These are phyloP conservation scores for Ziziphus jujuba DNA, from an alignment of 306 rosid species.

Conservation along the genomic window DNA sequence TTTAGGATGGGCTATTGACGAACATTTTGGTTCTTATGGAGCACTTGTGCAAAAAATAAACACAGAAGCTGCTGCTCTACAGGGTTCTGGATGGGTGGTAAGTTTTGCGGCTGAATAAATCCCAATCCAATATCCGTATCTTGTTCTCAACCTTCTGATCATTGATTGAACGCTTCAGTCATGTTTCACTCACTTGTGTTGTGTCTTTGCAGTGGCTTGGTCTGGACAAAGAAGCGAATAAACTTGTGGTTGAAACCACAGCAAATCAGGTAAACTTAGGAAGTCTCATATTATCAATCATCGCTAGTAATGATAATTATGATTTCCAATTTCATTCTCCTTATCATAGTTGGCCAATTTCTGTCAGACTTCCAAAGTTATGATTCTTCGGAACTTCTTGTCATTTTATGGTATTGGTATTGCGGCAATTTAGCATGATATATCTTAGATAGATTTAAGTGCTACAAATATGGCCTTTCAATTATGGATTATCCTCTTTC, in stretches of 20 bases:
- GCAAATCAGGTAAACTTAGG: constrained; percentile 71
- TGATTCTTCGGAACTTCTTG: not conserved
- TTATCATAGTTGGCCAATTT: not conserved
- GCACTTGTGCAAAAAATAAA: constrained; percentile 58
- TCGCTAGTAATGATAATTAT: not conserved
- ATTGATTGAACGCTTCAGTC: constrained; percentile 9
- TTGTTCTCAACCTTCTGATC: constrained; percentile 8
- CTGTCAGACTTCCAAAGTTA: not conserved
- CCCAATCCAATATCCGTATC: not conserved
- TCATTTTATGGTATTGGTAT: not conserved
- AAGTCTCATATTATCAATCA: not conserved
- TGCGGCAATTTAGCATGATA: not conserved
- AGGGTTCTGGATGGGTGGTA: constrained; percentile 99
- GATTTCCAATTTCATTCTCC: not conserved
- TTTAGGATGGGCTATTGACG: constrained; percentile 89
- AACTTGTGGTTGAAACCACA: constrained; percentile 88
- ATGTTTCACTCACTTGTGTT: constrained; percentile 22
- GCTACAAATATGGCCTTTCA: not conserved
- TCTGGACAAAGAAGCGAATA: constrained; percentile 83
- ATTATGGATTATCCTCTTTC: constrained; percentile 1
- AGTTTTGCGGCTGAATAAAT: constrained; percentile 35
- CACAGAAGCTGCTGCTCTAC: constrained; percentile 90
- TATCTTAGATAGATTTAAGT: not conserved
- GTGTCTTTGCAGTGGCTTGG: constrained; percentile 86
- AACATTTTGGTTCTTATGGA: constrained; percentile 70